Base-by-base conservation (phyloP, 352 stramenopile species). In the Globisporangium iwayamae region DNA sequence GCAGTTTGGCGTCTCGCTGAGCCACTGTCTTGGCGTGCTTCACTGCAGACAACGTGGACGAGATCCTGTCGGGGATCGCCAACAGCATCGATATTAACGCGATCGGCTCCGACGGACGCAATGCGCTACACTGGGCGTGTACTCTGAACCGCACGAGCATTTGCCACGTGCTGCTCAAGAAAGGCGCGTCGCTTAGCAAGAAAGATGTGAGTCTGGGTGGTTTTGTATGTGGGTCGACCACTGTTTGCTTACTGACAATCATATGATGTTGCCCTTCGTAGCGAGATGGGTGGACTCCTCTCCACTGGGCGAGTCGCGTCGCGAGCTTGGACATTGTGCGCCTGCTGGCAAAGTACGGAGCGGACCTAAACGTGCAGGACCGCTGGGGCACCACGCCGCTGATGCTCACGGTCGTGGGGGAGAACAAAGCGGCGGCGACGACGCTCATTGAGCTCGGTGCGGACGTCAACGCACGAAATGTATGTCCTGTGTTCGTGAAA, bases 141-240 rank as follows among this genome's bases (percentile, higher is more conserved):
- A 90, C 83, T 3, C 63, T 94, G 47, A 85, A 90, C 53, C 78
- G 85, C 32, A 84, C 80, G 7, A 90, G 79, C 36, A 90, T 92
- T 50, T 90, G 83, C 46, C 83, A 91, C 56, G 73, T 94, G n/a
- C 56, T 94, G 47, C 76, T 94, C 6, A 92, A 92, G 64, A 92
- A 94, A 67, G 83, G 83, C 54, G 83, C 85, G 4, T 84, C 71
- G 9, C 69, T 93, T 52, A 89, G 81, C 53, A 87, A 82, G 69
- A 90, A 91, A 74, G 85, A 93, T 56, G 82, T 91, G 72, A 25
- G 73, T 56, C 0, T 14, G 18, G 16, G 45, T 45, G 8, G 7
- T 28, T 2, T 32, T 10, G 14, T 51, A 25, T 64, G 28, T 30
- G 8, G 14, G 11, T 14, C 25, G 11, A 14, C 9, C 50, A 25